A percentile compares a stretch with the other conserved stretches of the same genome.
Conservation (phyloP, 306 rosid species). For the Alnus glutinosa region DNA sequence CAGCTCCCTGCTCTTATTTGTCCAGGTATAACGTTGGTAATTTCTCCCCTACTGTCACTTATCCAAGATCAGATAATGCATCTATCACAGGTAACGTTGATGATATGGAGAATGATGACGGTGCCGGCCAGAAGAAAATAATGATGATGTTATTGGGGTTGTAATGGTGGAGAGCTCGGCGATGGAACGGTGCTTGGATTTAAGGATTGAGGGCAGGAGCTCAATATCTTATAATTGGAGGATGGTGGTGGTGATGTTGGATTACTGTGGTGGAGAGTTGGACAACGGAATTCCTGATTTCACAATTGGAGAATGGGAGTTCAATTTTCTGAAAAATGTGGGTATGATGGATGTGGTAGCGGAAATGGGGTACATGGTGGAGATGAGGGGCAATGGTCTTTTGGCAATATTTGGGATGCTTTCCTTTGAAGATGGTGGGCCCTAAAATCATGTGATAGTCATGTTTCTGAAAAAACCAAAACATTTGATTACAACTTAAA, state of each 20-base stretch:
- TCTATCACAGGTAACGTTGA: constrained; percentile 67
- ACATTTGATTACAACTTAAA: background rate
- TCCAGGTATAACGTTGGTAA: constrained; percentile 89
- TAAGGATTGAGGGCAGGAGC: too few species aligned
- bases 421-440: background rate
- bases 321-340: background rate
- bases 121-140: too few species aligned
- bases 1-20: constrained; percentile 96
- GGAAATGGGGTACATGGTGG: background rate
- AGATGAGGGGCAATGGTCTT: background rate
- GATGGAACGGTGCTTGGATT: background rate
- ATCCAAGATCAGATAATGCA: constrained; percentile 99
- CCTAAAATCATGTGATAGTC: background rate
- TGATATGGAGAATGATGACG: too few species aligned
- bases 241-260: background rate
- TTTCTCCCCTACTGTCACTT: constrained; percentile 97
- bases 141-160: background rate
- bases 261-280: background rate
- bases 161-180: background rate
- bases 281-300: background rate
- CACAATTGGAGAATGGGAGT: background rate
- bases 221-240: background rate
- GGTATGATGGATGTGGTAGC: background rate
- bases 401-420: background rate
- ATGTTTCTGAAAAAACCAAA: too few species aligned